Evolutionary conservation across 306 rosid genomes (phyloP), one percentile per base, ranked within the genome.

Genomic region (Senna siamea): DNA sequence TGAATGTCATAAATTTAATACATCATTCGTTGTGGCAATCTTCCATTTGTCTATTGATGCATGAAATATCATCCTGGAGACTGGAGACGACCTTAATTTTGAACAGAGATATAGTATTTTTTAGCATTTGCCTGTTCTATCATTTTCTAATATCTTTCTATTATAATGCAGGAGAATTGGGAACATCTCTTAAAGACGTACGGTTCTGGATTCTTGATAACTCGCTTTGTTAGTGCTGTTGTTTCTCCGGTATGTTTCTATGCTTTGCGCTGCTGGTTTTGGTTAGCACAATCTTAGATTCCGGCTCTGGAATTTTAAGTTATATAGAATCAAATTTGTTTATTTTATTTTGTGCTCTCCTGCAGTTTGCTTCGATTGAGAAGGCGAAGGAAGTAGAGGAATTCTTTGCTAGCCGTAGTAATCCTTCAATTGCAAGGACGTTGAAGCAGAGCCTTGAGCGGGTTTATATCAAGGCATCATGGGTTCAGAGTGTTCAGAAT

Each of bases 401-500:
- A 75, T 94, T 91, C 88, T 91, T 91, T 72, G 86, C 82, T 18
- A 76, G 17, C 77, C 92, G 73, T 48, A 46, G 58, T 7, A 83
- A 37, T 72, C 83, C 88, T 0, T 26, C 91, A 9, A 81, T 92
- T 37, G 85, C 88, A 30, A 88, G 99, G 86, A 94, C 95, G 14
- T 46, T 94, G 77, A 94, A 82, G 87, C 99, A 94, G 89, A 94
- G 99, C 83, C 84, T 89, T 23, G 99, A 92, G 84, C 79, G 87
- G 17, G 90, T 92, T 30, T 73, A 75, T 71, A 89, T 91, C 40
- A 92, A 94, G 55, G 83, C 93, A 48, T 87, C 78, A 72, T 94
- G 96, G 96, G 93, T 89, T 83, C 75, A 81, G 83, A 76, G 81
- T 65, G 69, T 89, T 73, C 69, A 35, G 87, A 74, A 82, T 19